A percentile compares a stretch with the other conserved stretches of the same genome.
Conservation (phyloP, 495 filamentous ascomycete species). For the Cercophora scortea region DNA sequence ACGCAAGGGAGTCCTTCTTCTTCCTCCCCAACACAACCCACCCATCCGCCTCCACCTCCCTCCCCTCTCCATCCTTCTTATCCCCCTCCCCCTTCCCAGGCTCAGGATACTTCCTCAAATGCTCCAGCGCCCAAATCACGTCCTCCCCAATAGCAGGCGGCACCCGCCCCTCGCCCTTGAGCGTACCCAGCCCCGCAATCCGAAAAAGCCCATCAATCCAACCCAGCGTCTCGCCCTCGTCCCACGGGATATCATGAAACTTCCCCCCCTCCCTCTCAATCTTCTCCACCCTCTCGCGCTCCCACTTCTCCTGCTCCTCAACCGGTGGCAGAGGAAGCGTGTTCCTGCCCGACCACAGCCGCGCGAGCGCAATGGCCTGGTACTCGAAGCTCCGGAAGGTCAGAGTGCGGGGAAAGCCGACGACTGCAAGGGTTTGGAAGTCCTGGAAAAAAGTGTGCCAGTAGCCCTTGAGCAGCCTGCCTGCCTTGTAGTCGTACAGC, state of each 20-base stretch:
- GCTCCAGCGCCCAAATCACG: constrained; percentile 39
- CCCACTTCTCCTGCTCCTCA: constrained; percentile 33
- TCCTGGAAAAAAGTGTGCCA: constrained; percentile 38
- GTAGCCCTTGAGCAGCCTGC: constrained; percentile 26
- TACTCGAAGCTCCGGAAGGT: constrained; percentile 46
- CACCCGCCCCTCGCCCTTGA: constrained; percentile 34
- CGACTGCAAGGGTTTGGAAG: constrained; percentile 32
- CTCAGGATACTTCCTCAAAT: constrained; percentile 42
- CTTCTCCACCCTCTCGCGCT: constrained; percentile 18
- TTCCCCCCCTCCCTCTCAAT: constrained; percentile 19
- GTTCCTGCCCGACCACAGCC: constrained; percentile 33
- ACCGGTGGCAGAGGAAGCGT: constrained; percentile 19
- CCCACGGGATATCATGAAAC: constrained; percentile 44
- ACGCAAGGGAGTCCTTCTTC: constrained; percentile 20
- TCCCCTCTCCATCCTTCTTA: background rate
- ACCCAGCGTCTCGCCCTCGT: constrained; percentile 33
- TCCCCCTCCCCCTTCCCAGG: constrained; percentile 17
- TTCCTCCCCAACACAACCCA: constrained; percentile 21
- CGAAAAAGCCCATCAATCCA: constrained; percentile 33
- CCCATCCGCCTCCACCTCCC: constrained; percentile 3
- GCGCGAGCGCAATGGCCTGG: constrained; percentile 41
- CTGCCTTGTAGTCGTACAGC: constrained; percentile 33
- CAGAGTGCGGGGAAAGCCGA: constrained; percentile 36
- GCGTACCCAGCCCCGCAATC: constrained; percentile 32
- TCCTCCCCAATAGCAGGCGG: constrained; percentile 36